Base-by-base conservation (phyloP, 2,329 filamentous ascomycete genomes). In the Colletotrichum lindemuthianum region DNA sequence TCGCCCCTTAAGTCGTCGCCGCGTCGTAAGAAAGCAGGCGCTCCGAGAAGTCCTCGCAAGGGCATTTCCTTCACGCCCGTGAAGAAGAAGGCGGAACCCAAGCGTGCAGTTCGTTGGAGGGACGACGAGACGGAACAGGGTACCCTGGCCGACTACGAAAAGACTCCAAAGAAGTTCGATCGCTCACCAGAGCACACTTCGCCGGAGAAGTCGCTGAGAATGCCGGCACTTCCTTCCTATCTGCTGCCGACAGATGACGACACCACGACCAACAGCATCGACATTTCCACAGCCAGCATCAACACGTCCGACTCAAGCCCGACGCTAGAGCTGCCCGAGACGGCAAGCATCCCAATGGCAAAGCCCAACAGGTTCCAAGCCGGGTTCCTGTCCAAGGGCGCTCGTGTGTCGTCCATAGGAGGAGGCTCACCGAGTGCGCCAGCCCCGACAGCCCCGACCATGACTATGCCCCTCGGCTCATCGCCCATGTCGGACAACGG, bases 21-120 rank as follows among this genome's bases (percentile, higher is more conserved):
- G n/a, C 88, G 91, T 68, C 88, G 93, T 71, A 89, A 92, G 68
- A 96, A 92, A 80, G 79, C 76, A 39, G 72, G 89, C 83, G 76
- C 75, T 66, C 70, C 76, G 32, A 45, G 63, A 13, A 65, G 63
- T 43, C 63, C 63, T 37, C 83, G 84, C 66, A 97, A 96, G 78
- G 88, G 88, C 11, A 83, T 97, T 52, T 86, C 88, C 36, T 96
- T 96, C 72, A 93, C 93, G 2, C 93, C 93, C 0, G 89, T 90
- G 67, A 97, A 92, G 78, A 89, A 92, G 78, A 90, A 90, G 76
- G 84, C 86, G 9, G 86, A 89, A 1, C 75, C 80, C 59, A 93
- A 93, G 77, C 87, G 94, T 65, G 90, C 86, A 49, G 95, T 99
- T 6, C 88, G 95, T 68, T 99, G 96, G 96, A 89, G 92, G 63